Base-by-base conservation (phyloP, 371 early-diverging fungal genomes). In the Fennellomyces sp. region DNA sequence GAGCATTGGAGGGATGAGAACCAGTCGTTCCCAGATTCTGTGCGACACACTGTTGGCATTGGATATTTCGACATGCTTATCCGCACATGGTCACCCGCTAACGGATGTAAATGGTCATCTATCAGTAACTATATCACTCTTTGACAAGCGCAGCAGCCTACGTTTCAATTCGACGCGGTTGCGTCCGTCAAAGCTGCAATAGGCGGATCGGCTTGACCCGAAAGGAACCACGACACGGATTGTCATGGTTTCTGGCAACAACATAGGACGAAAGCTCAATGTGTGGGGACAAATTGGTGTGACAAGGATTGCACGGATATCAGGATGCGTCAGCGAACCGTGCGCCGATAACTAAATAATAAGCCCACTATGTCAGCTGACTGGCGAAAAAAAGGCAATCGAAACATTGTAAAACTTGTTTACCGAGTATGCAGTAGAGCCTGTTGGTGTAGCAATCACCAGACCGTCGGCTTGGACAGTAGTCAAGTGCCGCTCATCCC, bases 211-310 rank as follows among this genome's bases (percentile, higher is more conserved):
- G 25, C 91, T 69, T 6, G 87, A 85, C 48, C 82, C 82, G 30
- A 82, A 86, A 0, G 93, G 92, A 19, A 94, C 83, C 30, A 85
- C 84, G 29, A 93, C 85, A 5, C 88, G 83, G 27, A 94, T 79
- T 8, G 90, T 91, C 76, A 91, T 90, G 6, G 87, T 74, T 54
- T 95, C 95, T 0, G 98, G 98, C 49, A 97, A 69, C 1, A 97
- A 65, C 92, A 95, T 94, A 0, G 98, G 97, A 13, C 97, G 79
- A 80, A 96, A 97, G 36, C 91, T 92, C 8, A 97, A 78, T 5
- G 97, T 93, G 69, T 96, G 97, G 2, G 98, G 92, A 64, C 97
- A 98, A 54, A 97, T 93, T 0, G 97, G 98, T 0, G 98, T 95
- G 5, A 98, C 88, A 19, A 96, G 72, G 11, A 95, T 89, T 2